Conservation (phyloP, 208 protist genomes). For the Trypanosoma platydactyli region DNA sequence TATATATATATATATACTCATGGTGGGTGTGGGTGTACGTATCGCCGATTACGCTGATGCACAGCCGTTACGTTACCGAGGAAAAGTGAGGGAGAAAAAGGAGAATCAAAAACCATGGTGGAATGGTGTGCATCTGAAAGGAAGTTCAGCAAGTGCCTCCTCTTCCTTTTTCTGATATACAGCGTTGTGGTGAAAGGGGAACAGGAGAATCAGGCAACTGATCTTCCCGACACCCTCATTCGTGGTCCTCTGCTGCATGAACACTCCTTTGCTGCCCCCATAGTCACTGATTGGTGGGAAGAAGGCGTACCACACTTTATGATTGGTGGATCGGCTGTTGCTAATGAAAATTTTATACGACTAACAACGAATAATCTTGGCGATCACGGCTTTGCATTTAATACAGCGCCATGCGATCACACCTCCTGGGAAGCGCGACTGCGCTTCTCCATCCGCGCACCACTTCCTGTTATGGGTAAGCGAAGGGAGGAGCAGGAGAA, state of each 20-base stretch:
- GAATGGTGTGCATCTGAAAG: no score
- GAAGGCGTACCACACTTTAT: constrained; percentile 87
- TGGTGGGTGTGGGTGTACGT: no score
- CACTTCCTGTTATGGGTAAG: constrained; percentile 33
- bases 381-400: constrained; percentile 81
- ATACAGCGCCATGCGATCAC: constrained; percentile 74
- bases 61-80: no score
- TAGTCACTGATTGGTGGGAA: constrained; percentile 88
- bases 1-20: no score
- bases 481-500: background rate
- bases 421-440: constrained; percentile 71
- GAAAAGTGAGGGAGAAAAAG: background rate
- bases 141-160: no score
- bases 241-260: constrained; percentile 68
- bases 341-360: constrained; percentile 78
- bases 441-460: constrained; percentile 71
- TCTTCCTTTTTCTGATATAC: background rate
- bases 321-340: constrained; percentile 77
- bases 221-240: constrained; percentile 49
- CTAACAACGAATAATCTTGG: constrained; percentile 71
- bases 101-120: no score
- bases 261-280: constrained; percentile 72
- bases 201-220: background rate
- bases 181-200: no score
- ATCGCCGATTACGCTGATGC: no score